Evolutionary conservation across 495 filamentous ascomycete species (phyloP).

Genomic region (Podospora pseudocomata): DNA sequence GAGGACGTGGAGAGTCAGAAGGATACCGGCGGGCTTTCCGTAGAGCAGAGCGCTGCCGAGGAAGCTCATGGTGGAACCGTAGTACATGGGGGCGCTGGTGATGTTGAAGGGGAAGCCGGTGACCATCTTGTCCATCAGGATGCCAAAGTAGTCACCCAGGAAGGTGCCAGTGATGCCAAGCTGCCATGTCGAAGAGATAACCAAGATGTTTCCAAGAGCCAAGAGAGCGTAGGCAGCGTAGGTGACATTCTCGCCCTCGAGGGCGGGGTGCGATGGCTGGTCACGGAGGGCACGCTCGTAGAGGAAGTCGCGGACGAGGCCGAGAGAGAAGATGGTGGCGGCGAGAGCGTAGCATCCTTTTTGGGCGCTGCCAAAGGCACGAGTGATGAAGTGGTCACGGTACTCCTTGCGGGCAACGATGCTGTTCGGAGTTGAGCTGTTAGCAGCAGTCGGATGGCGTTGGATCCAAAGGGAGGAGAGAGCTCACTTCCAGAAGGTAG

Average conservation of each 20-base stretch:
- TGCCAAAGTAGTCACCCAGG: conserved; percentile 96
- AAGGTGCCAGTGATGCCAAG: conserved; percentile 97
- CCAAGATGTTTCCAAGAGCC: conserved; percentile 73
- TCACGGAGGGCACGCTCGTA: conserved; percentile 71
- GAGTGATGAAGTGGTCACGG: conserved; percentile 80
- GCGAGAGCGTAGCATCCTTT: conserved; percentile 91
- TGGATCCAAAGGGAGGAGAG: neutral
- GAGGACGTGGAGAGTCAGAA: conserved; percentile 72
- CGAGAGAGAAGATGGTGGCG: conserved; percentile 81
- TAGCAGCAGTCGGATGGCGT: conserved; percentile 13
- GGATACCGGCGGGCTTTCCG: conserved; percentile 82
- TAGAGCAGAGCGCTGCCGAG: conserved; percentile 82
- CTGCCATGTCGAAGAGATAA: conserved; percentile 82
- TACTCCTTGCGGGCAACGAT: conserved; percentile 78
- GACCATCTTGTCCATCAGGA: conserved; percentile 91
- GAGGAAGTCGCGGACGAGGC: conserved; percentile 76
- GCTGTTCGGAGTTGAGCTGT: conserved; percentile 37
- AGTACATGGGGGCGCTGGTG: conserved; percentile 92
- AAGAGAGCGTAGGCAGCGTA: conserved; percentile 66
- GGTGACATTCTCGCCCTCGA: conserved; percentile 50
- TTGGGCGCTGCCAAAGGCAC: conserved; percentile 75
- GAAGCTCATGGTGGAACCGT: conserved; percentile 89
- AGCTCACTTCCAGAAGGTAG: conserved; percentile 74
- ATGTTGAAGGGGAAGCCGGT: conserved; percentile 95
- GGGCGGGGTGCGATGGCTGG: conserved; percentile 70